Evolutionary conservation across 441 rosid species (phyloP).

Genomic region (Isatis lusitanica): DNA sequence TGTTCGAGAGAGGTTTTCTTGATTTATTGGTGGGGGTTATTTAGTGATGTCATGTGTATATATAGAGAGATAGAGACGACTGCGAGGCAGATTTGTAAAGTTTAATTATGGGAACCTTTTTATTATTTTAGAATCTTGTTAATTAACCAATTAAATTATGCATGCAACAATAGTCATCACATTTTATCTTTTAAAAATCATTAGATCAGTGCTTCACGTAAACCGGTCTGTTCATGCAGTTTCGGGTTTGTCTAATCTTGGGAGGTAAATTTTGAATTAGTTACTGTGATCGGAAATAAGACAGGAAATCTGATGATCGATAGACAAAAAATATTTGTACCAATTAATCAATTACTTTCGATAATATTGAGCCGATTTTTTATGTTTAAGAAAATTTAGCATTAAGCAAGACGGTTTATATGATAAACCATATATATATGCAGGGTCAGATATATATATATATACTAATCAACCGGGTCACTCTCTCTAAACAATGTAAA

Average conservation of each 20-base stretch:
- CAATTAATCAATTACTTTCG: not conserved
- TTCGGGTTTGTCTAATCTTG: not conserved
- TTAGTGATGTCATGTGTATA: conserved; percentile 34
- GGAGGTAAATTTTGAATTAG: not conserved
- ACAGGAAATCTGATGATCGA: not conserved
- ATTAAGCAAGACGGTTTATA: not conserved
- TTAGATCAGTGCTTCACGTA: not conserved
- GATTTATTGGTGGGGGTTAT: conserved; percentile 11
- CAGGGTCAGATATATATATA: not conserved
- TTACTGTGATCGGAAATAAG: not conserved
- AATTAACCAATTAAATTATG: not conserved
- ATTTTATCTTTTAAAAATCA: not conserved
- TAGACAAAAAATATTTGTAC: not conserved
- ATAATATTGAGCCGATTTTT: not conserved
- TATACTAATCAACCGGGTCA: not conserved
- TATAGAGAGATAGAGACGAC: conserved; percentile 2
- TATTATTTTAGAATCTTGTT: not conserved
- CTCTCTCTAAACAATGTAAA: not conserved
- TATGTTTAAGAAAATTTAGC: not conserved
- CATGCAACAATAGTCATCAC: not conserved
- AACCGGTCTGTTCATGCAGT: not conserved
- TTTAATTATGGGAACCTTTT: not conserved
- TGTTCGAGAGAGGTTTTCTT: not conserved
- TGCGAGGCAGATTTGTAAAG: conserved; percentile 12
- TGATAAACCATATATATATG: not conserved